Base-by-base conservation (phyloP, 176 grass and related monocot species). In the Triticum urartu region DNA sequence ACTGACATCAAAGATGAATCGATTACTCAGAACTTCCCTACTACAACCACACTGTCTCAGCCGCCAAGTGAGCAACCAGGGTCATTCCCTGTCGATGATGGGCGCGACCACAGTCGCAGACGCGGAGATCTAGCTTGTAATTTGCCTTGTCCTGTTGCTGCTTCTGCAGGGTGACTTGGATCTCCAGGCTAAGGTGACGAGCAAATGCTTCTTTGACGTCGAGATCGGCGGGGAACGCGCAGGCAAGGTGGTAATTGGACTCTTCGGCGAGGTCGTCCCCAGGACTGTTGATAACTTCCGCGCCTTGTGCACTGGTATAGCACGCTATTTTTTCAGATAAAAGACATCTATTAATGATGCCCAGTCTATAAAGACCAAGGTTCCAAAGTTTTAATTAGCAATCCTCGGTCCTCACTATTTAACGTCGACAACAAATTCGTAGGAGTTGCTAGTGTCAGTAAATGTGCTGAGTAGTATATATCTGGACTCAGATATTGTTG, bases 181-280 rank as follows among this genome's bases (percentile, higher is more conserved):
- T 35, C 87, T 90, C 72, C 90, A 92, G 85, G 81, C 93, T 22
- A 81, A 90, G 14, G 90, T 92, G 13, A 92, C 88, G 11, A 84
- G 33, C 77, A 92, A 88, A 73, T 89, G 88, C 72, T 94, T 86
- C 79, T 94, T 94, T 64, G 90, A 92, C 50, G 82, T 92, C 68
- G 85, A 92, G 79, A 85, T 87, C 71, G 86, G 92, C 7, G 86
- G 89, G 38, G 72, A 91, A 39, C 14, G 75, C 30, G 80, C 25
- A 21, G 93, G 91, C 9, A 80, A 89, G 82, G 43, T 93, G 20
- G 88, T 95, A 59, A 89, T 95, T 15, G 93, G 93, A 7, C 83
- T 95, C 28, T 95, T 89, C 81, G 89, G 93, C 11, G 91, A 93
- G 11, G 86, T 87, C 54, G 93, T 95, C 28, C 91, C 91, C 20